Base-by-base conservation (phyloP, 768 basidiomycete genomes). In the Russula olivacea region DNA sequence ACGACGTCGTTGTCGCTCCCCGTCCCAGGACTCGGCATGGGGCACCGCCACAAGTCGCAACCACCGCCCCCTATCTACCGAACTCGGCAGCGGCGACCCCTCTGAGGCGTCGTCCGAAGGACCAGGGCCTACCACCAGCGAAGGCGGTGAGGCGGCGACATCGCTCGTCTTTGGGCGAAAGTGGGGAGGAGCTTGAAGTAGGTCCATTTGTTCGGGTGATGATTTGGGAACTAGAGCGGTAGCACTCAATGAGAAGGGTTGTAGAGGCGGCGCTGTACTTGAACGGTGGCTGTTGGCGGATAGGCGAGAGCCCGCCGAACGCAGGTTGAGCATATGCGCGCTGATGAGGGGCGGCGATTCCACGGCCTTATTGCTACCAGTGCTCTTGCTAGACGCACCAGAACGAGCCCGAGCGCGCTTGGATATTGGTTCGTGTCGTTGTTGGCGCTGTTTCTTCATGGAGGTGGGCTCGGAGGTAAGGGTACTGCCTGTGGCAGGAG, bases 301-400 rank as follows among this genome's bases (percentile, higher is more conserved):
- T 7, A 55, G 58, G 28, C 54, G 59, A 10, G 55, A 56, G 32
- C 65, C 62, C 14, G 8, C 3, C 1, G 65, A 59, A 15, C 58
- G 57, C 58, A 55, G 52, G 38, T 4, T 30, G 34, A 54, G 19
- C 41, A 59, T 49, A 19, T 43, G 38, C 17, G 12, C 38, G 21
- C 21, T 59, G 38, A 59, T 53, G 52, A 54, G 51, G 1, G 45
- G 32, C 2, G 45, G 32, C 19, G 61, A 21, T 17, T 48, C 50
- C 23, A 12, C 19, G 14, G 10, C 21, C 9, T 28, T 12, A 5
- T 8, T 32, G 19, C 28, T 54, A 14, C 15, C 14, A 1, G 5
- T 14, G 50, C 34, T 25, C 21, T 30, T 43, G 47, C 21, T 9
- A 1, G 53, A 50, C 2, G 48, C 3, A 45, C 12, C 49, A 9